Conservation (phyloP, 441 rosid species). For the Populus tomentosa region DNA sequence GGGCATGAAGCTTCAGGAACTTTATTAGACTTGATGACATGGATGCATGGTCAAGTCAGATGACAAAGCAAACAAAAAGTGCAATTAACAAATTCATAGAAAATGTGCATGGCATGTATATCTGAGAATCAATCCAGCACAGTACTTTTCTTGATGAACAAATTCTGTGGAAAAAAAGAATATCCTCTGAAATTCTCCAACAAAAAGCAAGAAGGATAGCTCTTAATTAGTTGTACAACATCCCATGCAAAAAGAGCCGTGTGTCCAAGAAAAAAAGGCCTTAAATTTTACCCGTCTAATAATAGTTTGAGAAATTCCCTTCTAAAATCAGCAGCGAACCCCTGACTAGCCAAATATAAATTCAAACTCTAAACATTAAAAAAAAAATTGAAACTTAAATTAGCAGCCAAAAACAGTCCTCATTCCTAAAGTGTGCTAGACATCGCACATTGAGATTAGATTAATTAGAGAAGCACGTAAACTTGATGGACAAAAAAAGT, state of each 20-base stretch:
- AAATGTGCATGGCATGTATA: too few relatives aligned
- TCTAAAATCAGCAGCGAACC: not conserved
- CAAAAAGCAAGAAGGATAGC: not conserved
- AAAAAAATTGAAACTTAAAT: not conserved
- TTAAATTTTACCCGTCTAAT: not conserved
- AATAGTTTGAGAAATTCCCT: not conserved
- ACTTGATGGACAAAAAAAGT: not conserved
- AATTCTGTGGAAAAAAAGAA: not conserved
- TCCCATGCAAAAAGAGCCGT: not conserved
- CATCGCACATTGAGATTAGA: not conserved
- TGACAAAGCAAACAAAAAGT: not conserved
- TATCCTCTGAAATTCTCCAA: not conserved
- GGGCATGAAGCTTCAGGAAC: not conserved
- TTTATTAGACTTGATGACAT: not conserved
- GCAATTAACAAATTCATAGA: not conserved
- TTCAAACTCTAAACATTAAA: not conserved
- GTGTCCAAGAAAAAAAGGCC: not conserved
- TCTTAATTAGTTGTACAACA: not conserved
- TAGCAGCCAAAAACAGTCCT: not conserved
- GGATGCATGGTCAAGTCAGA: not conserved
- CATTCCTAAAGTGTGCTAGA: not conserved
- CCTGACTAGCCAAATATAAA: not conserved
- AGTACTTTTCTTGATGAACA: not conserved
- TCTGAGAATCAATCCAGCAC: not conserved
- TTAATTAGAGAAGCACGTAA: not conserved